phyloP scores from a whole-genome alignment of 306 rosid species.

The Nissolia schottii region DNA sequence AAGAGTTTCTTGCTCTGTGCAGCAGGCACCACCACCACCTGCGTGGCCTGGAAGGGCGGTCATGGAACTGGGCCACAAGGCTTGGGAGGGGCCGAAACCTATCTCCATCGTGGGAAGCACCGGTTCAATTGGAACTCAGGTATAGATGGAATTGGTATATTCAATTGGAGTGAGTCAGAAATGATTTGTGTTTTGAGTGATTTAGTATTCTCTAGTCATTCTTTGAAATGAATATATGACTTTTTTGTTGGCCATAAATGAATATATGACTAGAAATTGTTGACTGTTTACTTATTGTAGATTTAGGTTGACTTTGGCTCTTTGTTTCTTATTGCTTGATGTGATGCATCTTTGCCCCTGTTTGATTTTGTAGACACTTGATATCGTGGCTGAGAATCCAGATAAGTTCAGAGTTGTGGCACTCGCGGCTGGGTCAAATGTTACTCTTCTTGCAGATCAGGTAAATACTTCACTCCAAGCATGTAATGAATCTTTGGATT shows the following conservation, averaged over 20 bases:
- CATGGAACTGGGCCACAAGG: constrained; percentile 40
- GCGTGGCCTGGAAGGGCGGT: constrained; percentile 98
- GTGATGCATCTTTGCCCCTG: constrained; percentile 13
- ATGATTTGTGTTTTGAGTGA: background rate
- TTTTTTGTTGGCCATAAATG: background rate
- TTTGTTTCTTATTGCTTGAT: background rate
- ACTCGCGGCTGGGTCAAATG: constrained; percentile 93
- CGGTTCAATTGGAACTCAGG: constrained; percentile 99
- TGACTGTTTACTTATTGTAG: constrained; percentile 9
- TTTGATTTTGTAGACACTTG: constrained; percentile 72
- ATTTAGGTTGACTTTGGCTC: background rate
- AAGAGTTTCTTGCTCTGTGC: constrained; percentile 58
- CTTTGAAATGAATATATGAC: background rate
- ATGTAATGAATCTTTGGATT: constrained; percentile 7
- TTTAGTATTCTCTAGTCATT: background rate
- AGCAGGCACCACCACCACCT: constrained; percentile 75
- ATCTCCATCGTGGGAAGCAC: constrained; percentile 85
- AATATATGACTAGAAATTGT: background rate
- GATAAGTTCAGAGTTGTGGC: constrained; percentile 88
- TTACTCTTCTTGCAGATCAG: constrained; percentile 97
- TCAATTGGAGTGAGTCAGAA: background rate
- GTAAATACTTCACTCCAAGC: constrained; percentile 32
- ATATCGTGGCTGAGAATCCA: constrained; percentile 96
- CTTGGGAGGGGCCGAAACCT: constrained; percentile 92
- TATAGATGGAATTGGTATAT: constrained; percentile 5